A percentile compares a stretch with the other conserved stretches of the same genome.
phyloP scores from a whole-genome alignment of 768 basidiomycete genomes.

The Hysterangium stoloniferum region DNA sequence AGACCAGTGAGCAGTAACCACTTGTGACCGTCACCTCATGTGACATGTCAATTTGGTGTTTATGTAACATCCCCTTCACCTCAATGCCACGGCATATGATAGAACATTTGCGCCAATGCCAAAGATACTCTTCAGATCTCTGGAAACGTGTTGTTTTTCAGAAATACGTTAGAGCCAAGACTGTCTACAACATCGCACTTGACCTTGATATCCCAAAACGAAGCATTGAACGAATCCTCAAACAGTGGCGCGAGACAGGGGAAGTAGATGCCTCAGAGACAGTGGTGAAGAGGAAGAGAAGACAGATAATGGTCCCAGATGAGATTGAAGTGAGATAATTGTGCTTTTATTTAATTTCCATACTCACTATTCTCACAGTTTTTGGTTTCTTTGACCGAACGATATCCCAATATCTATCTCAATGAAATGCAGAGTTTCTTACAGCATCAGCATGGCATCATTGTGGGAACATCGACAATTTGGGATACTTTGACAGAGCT shows the following conservation, averaged over 20 bases:
- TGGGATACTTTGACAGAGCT: neutral
- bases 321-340: neutral
- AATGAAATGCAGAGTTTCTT: constrained; percentile 17
- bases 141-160: neutral
- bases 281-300: neutral
- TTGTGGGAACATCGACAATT: neutral
- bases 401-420: constrained; percentile 17
- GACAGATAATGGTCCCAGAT: neutral
- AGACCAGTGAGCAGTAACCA: too few relatives aligned
- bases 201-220: neutral
- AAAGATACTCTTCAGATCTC: neutral
- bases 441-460: neutral
- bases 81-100: neutral
- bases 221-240: neutral
- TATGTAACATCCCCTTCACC: neutral
- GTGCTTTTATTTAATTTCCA: neutral
- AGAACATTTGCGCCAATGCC: neutral
- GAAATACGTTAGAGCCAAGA: neutral
- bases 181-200: neutral
- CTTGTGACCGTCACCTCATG: neutral
- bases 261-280: neutral
- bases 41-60: neutral
- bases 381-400: constrained; percentile 16
- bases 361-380: constrained; percentile 6
- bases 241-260: neutral